These are phyloP conservation scores for Citrus trifoliata DNA, from an alignment of 345 rosid species.

Conservation along the genomic window DNA sequence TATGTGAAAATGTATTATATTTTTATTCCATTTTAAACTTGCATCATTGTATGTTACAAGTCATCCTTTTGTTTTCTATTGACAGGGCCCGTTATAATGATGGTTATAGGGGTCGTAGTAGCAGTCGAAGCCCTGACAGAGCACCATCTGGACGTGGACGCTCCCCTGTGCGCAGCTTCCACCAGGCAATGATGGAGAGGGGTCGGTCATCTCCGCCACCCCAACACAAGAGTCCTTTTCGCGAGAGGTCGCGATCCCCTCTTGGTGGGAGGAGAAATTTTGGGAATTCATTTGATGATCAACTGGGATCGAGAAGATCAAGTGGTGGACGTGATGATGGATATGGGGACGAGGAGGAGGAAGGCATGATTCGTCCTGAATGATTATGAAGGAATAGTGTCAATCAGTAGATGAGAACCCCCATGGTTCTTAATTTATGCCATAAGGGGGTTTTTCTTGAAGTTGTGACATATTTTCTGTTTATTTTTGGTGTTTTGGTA, in stretches of 20 bases:
- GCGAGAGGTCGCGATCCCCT: conserved; percentile 30
- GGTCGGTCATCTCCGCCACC: conserved; percentile 15
- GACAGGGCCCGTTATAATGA: conserved; percentile 17
- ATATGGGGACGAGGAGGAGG: conserved; percentile 38
- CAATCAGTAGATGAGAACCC: background rate
- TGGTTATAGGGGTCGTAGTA: conserved; percentile 26
- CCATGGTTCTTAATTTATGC: background rate
- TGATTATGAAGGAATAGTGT: background rate
- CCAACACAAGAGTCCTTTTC: conserved; percentile 2
- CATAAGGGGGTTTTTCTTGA: background rate
- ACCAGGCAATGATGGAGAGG: conserved; percentile 62
- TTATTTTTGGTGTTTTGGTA: background rate
- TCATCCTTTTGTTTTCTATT: background rate
- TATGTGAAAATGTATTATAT: background rate
- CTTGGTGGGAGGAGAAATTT: conserved; percentile 2
- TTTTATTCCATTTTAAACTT: too few species aligned
- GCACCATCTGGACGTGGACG: conserved; percentile 30
- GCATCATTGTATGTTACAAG: background rate
- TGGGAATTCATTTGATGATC: background rate
- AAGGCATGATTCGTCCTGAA: conserved; percentile 38
- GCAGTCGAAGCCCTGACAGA: conserved; percentile 55
- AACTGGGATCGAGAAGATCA: conserved; percentile 1
- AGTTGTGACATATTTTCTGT: background rate
- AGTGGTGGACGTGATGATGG: too few species aligned
- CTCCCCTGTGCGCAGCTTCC: conserved; percentile 66